phyloP scores from a whole-genome alignment of 805 yeast genomes.

The Yarrowia osloensis region DNA sequence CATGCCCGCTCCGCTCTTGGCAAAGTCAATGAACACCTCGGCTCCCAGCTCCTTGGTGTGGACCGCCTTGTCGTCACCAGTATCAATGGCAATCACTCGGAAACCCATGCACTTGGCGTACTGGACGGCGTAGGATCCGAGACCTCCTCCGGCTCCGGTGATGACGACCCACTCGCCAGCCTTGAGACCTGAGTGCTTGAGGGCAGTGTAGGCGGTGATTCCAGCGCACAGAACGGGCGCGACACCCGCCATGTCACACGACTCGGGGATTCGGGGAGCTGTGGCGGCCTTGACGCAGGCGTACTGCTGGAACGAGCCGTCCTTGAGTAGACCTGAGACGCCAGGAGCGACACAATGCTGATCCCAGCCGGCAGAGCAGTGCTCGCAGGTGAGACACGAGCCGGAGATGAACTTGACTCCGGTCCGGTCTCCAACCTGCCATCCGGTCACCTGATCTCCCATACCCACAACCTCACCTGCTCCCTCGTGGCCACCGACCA shows the following conservation, averaged over 20 bases:
- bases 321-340: conserved; percentile 86
- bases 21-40: conserved; percentile 63
- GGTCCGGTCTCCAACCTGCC: conserved; percentile 76
- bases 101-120: conserved; percentile 77
- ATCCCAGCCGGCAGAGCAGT: conserved; percentile 66
- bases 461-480: conserved; percentile 81
- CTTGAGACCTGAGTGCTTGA: conserved; percentile 69
- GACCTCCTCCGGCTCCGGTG: conserved; percentile 80
- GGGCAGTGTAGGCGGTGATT: conserved; percentile 86
- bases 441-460: conserved; percentile 68
- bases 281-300: conserved; percentile 86
- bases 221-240: conserved; percentile 91
- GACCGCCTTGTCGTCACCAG: conserved; percentile 62
- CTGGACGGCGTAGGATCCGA: conserved; percentile 73
- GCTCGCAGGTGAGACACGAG: conserved; percentile 75
- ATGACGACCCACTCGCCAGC: conserved; percentile 78
- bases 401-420: conserved; percentile 84
- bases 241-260: conserved; percentile 69
- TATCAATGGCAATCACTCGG: conserved; percentile 70
- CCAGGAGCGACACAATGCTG: conserved; percentile 69
- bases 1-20: conserved; percentile 52
- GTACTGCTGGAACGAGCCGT: conserved; percentile 90
- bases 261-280: conserved; percentile 76
- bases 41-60: conserved; percentile 62
- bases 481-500: conserved; percentile 90